phyloP scores from a whole-genome alignment of 2,329 filamentous ascomycete species.

The Cladophialophora psammophila region DNA sequence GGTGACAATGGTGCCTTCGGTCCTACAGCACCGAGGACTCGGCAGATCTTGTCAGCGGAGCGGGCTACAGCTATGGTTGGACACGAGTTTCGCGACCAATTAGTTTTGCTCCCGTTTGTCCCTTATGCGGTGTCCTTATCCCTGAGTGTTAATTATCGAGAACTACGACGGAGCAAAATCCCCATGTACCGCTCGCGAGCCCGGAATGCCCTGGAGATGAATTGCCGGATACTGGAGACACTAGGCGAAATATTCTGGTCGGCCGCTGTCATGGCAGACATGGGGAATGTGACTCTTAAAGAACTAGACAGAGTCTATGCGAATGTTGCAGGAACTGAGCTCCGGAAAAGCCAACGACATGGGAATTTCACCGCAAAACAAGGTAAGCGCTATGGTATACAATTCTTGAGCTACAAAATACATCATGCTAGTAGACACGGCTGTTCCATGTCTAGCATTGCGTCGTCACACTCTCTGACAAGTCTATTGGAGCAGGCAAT shows the following conservation, averaged over 20 bases:
- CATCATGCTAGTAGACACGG: too few species aligned
- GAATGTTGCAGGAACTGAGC: constrained; percentile 1
- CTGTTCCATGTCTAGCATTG: too few species aligned
- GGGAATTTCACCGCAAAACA: too few species aligned
- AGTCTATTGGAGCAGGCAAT: too few species aligned
- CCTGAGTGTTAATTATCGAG: neutral
- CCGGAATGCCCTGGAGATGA: neutral
- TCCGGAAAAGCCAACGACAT: constrained; percentile 8
- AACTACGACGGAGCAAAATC: neutral
- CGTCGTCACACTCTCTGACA: neutral
- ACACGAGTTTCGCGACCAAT: neutral
- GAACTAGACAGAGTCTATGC: constrained; percentile 2
- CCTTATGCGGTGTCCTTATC: constrained; percentile 4
- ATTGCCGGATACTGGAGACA: neutral
- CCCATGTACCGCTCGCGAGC: neutral
- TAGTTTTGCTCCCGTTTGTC: neutral
- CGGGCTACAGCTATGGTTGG: neutral
- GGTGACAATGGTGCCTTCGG: neutral
- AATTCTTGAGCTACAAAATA: too few species aligned
- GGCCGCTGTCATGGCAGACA: neutral
- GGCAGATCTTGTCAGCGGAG: neutral
- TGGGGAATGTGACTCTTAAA: neutral
- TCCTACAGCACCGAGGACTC: neutral
- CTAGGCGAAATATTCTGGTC: neutral
- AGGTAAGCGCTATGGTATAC: too few species aligned